phyloP scores from a whole-genome alignment of 768 basidiomycete species.

The Leucogyrophana mollusca region DNA sequence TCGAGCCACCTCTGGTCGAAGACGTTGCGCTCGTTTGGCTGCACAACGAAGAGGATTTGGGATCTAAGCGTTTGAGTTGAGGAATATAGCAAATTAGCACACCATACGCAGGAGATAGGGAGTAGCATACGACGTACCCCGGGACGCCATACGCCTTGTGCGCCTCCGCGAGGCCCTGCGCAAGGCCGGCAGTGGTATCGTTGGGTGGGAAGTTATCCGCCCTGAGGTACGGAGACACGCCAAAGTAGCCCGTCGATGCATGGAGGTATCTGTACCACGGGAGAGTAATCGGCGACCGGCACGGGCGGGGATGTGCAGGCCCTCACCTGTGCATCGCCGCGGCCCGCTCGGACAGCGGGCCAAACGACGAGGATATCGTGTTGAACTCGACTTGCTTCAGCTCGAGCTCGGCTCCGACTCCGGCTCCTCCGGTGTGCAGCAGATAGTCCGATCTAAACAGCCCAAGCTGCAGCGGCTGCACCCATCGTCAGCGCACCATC shows the following conservation, averaged over 20 bases:
- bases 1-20: conserved; percentile 93
- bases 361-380: conserved; percentile 92
- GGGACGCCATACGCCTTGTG: conserved; percentile 69
- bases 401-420: conserved; percentile 30
- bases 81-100: not conserved
- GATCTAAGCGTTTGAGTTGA: conserved; percentile 31
- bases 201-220: conserved; percentile 70
- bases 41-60: conserved; percentile 84
- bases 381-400: conserved; percentile 99
- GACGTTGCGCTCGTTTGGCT: conserved; percentile 85
- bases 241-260: conserved; percentile 65
- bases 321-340: conserved; percentile 75
- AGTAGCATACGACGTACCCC: conserved; percentile 37
- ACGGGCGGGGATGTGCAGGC: not conserved
- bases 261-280: conserved; percentile 56
- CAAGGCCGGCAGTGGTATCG: conserved; percentile 65
- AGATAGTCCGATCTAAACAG: conserved; percentile 95
- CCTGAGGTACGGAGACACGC: conserved; percentile 50
- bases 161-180: conserved; percentile 73
- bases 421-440: conserved; percentile 56
- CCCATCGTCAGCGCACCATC: conserved; percentile 9
- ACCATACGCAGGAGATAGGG: not conserved
- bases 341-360: conserved; percentile 65
- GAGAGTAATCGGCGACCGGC: too few species aligned
- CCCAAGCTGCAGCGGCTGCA: conserved; percentile 80